Evolutionary conservation across 768 basidiomycete genomes (phyloP).

Genomic region (Lentinula detonsa): DNA sequence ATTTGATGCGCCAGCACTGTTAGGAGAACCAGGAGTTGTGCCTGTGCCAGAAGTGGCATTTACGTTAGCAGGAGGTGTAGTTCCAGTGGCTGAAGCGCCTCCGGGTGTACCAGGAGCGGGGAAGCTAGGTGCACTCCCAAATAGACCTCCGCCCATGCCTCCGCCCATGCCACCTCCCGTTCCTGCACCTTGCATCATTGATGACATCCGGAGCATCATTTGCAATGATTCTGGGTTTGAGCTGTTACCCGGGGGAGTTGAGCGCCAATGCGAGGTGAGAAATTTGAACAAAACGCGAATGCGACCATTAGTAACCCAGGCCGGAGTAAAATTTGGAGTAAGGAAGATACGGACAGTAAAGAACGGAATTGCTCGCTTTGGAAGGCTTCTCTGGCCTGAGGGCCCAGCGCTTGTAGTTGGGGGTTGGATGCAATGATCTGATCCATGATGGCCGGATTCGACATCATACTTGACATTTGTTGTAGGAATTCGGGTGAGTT

Average conservation of each 20-base stretch:
- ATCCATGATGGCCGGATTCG: constrained; percentile 84
- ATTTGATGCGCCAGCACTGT: constrained; percentile 17
- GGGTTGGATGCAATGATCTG: constrained; percentile 82
- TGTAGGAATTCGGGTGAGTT: constrained; percentile 78
- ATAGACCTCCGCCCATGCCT: constrained; percentile 20
- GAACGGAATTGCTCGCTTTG: constrained; percentile 70
- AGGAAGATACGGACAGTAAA: constrained; percentile 51
- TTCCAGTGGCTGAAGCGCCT: constrained; percentile 37
- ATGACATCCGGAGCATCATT: constrained; percentile 71
- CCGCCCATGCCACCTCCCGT: constrained; percentile 14
- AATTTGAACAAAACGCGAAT: neutral
- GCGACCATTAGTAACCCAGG: neutral
- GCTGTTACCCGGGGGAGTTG: constrained; percentile 22
- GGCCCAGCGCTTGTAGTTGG: constrained; percentile 66
- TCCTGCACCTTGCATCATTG: constrained; percentile 40
- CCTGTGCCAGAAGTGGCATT: constrained; percentile 1
- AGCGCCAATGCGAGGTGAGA: neutral
- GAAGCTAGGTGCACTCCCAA: constrained; percentile 22
- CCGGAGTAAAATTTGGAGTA: neutral
- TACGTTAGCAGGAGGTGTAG: constrained; percentile 15
- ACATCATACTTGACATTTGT: constrained; percentile 84
- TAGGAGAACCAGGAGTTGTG: constrained; percentile 11
- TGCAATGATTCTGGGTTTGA: constrained; percentile 76
- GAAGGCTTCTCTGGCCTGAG: constrained; percentile 75
- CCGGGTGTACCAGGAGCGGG: constrained; percentile 60